phyloP scores from a whole-genome alignment of 768 basidiomycete species.

The Amanita phalloides region DNA sequence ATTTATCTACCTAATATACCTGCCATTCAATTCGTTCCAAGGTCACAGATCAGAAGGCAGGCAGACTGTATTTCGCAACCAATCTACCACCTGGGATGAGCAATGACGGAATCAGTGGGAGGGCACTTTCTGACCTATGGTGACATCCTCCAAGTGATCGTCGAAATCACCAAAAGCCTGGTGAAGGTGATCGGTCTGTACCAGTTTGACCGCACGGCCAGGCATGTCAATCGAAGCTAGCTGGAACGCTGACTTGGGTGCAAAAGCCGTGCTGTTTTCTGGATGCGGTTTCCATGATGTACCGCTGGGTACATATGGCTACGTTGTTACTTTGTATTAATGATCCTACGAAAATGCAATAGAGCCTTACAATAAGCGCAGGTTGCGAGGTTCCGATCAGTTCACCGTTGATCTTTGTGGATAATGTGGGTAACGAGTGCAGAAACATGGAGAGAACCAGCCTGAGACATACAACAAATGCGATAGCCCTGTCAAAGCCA shows the following conservation, averaged over 20 bases:
- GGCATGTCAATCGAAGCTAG: constrained; percentile 37
- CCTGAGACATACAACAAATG: constrained; percentile 46
- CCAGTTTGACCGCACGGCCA: constrained; percentile 33
- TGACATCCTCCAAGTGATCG: constrained; percentile 71
- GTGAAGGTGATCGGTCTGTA: constrained; percentile 40
- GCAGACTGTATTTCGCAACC: constrained; percentile 31
- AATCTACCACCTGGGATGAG: constrained; percentile 18
- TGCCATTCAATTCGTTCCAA: not conserved
- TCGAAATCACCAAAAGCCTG: constrained; percentile 69
- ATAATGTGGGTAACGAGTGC: not conserved
- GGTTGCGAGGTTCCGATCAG: not conserved
- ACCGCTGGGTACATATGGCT: constrained; percentile 42
- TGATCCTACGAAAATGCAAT: not conserved
- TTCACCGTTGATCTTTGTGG: constrained; percentile 2
- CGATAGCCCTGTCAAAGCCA: constrained; percentile 48
- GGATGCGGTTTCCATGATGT: constrained; percentile 39
- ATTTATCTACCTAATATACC: not conserved
- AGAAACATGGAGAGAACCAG: not conserved
- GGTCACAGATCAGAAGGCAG: constrained; percentile 17
- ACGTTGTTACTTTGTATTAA: not conserved
- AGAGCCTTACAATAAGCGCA: constrained; percentile 5
- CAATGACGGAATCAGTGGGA: constrained; percentile 9
- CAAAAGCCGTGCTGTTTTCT: constrained; percentile 29
- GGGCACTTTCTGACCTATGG: constrained; percentile 28
- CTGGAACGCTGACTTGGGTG: constrained; percentile 32